Evolutionary conservation across 2,329 filamentous ascomycete genomes (phyloP).

Genomic region (Aspergillus sp.): DNA sequence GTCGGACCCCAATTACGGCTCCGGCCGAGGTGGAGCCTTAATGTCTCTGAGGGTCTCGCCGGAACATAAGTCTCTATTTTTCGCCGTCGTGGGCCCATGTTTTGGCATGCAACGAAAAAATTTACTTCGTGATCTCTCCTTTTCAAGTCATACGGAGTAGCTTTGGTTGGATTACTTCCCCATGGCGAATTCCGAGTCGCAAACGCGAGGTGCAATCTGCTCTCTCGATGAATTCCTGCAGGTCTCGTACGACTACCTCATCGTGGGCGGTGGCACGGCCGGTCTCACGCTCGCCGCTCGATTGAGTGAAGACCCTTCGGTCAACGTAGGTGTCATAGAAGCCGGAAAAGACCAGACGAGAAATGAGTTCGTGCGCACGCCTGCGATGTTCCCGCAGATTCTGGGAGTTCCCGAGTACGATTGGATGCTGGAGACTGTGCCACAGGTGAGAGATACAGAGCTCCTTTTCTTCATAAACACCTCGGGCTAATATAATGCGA

Average conservation of each 20-base stretch:
- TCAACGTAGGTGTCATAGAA: conserved; percentile 45
- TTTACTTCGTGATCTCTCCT: no score
- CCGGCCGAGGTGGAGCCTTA: no score
- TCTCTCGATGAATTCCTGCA: conserved; percentile 3
- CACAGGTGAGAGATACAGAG: conserved; percentile 7
- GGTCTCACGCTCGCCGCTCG: conserved; percentile 45
- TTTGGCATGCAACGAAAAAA: no score
- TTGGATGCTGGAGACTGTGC: conserved; percentile 7
- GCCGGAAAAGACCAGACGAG: conserved; percentile 32
- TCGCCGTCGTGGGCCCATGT: no score
- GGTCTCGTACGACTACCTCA: conserved; percentile 28
- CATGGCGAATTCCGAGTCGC: neutral
- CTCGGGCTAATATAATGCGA: neutral
- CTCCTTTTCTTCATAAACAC: no score
- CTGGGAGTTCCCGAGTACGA: conserved; percentile 11
- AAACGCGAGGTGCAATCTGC: neutral
- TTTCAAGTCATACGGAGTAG: no score
- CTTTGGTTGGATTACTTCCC: no score
- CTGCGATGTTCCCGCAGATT: conserved; percentile 3
- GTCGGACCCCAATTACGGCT: no score
- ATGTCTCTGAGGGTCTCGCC: no score
- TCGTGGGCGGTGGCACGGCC: conserved; percentile 55
- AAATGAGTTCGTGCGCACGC: conserved; percentile 3
- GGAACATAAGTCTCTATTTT: no score
- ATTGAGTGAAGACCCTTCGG: conserved; percentile 43